Base-by-base conservation (phyloP, 192 early-diverging fungal genomes). In the Entomortierella parvispora region DNA sequence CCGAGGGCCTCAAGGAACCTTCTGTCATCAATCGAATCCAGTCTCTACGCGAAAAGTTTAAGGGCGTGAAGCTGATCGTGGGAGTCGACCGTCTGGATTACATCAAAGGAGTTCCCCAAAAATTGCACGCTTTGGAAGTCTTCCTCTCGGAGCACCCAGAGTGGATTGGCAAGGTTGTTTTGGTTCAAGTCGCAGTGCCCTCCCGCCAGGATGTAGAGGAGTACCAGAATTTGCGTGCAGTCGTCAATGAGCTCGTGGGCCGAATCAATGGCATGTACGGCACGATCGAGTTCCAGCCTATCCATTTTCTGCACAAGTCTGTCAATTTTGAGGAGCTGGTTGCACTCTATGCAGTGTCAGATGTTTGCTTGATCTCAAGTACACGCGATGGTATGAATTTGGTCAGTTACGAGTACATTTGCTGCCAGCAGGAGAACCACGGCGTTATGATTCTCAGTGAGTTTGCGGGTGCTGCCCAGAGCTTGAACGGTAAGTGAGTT, bases 301-400 rank as follows among this genome's bases (percentile, higher is more conserved):
- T 99, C 61, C 96, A 99, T 71, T 99, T 96, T 51, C 82, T 99
- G 89, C 97, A 99, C 84, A 93, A 95, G 75, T 96, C 97, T 4
- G 93, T 99, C 51, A 83, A 80, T 37, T 99, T 99, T 80, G 89
- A 96, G 26, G 98, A 99, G 81, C 83, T 99, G 22, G 96, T 97
- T 4, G 88, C 97, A 12, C 89, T 99, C 45, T 99, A 99, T 81
- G 93, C 97, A 1, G 89, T 96, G 22, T 90, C 96, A 0, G 98
- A 99, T 82, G 97, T 93, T 11, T 99, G 98, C 62, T 80, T 99
- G 50, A 91, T 99, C 17, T 94, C 97, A 31, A 98, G 96, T 45
- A 99, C 98, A 7, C 90, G 98, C 62, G 97, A 99, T 82, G 98
- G 98, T 45, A 99, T 99, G 98, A 99, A 99, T 80, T 81, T 99